Evolutionary conservation across 352 stramenopile species (phyloP).

Genomic region (Pythium guiyangense): DNA sequence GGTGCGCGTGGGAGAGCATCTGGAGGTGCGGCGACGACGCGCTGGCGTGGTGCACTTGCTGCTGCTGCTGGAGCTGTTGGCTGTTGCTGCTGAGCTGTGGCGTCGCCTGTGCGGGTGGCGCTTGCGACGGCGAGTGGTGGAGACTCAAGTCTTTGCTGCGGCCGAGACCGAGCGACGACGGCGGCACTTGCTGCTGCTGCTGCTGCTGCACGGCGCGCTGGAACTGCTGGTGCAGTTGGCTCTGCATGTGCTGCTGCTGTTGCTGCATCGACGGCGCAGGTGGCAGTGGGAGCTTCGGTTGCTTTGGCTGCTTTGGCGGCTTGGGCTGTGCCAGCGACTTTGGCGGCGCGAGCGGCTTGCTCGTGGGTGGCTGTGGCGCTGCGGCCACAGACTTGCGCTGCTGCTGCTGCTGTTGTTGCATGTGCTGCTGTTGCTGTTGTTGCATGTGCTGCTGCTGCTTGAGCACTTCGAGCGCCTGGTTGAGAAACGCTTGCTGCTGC

Average conservation of each 20-base stretch:
- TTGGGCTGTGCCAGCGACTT: slow-evolving; percentile 2
- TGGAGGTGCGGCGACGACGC: slow-evolving; percentile 30
- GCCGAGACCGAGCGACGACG: background rate
- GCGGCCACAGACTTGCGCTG: background rate
- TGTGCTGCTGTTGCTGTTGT: background rate
- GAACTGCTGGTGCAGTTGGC: slow-evolving; percentile 23
- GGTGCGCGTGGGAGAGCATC: slow-evolving; percentile 26
- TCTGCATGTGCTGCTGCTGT: slow-evolving; percentile 22
- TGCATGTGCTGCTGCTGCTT: slow-evolving; percentile 21
- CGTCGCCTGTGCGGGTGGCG: slow-evolving; percentile 1
- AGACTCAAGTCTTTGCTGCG: slow-evolving; percentile 13
- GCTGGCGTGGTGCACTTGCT: slow-evolving; percentile 12
- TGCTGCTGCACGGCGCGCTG: slow-evolving; percentile 12
- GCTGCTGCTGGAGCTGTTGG: slow-evolving; percentile 14
- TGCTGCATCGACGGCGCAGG: slow-evolving; percentile 8
- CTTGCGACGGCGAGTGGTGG: slow-evolving; percentile 11
- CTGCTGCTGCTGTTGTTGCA: background rate
- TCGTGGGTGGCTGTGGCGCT: no score
- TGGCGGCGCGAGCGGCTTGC: background rate
- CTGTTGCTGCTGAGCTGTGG: slow-evolving; percentile 14
- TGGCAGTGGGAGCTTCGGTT: slow-evolving; percentile 7
- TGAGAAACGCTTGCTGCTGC: slow-evolving; percentile 34
- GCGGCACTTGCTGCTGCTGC: no score
- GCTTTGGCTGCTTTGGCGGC: slow-evolving; percentile 18
- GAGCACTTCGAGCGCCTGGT: slow-evolving; percentile 39